These are phyloP conservation scores for Pseudonitzschia multiseries DNA, from an alignment of 108 stramenopile species.

Conservation along the genomic window DNA sequence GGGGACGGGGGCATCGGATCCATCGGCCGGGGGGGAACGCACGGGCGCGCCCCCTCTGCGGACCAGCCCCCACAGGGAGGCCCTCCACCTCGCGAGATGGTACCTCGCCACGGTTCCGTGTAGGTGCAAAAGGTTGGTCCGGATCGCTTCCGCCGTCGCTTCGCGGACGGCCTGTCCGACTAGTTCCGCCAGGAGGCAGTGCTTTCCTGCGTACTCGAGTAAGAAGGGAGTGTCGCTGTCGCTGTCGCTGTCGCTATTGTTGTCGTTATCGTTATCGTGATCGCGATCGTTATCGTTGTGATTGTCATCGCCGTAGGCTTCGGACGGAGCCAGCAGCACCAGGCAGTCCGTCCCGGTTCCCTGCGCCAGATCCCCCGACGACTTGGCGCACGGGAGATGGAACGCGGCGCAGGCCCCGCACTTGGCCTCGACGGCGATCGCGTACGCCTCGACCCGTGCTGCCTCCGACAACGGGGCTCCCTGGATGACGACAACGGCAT, in stretches of 20 bases:
- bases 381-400: conserved; percentile 37
- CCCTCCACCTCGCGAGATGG: background rate
- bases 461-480: conserved; percentile 19
- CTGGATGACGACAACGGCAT: conserved; percentile 44
- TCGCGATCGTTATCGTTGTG: background rate
- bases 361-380: conserved; percentile 16
- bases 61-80: background rate
- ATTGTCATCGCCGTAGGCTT: background rate
- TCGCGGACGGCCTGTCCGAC: conserved; percentile 57
- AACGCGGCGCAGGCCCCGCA: conserved; percentile 33
- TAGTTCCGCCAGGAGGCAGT: conserved; percentile 44
- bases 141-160: conserved; percentile 56
- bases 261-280: background rate
- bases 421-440: conserved; percentile 54
- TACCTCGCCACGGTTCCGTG: conserved; percentile 12
- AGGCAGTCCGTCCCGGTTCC: conserved; percentile 53
- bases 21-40: conserved; percentile 13
- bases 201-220: conserved; percentile 43
- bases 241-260: too few species aligned
- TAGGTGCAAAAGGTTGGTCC: conserved; percentile 48
- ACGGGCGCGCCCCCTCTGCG: conserved; percentile 1
- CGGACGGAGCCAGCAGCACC: conserved; percentile 8
- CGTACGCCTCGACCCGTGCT: conserved; percentile 50
- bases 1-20: conserved; percentile 5
- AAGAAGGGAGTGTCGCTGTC: background rate